Evolutionary conservation across 306 rosid species (phyloP), one percentile per base, ranked within the genome.

Genomic region (Ormosia semicastrata): DNA sequence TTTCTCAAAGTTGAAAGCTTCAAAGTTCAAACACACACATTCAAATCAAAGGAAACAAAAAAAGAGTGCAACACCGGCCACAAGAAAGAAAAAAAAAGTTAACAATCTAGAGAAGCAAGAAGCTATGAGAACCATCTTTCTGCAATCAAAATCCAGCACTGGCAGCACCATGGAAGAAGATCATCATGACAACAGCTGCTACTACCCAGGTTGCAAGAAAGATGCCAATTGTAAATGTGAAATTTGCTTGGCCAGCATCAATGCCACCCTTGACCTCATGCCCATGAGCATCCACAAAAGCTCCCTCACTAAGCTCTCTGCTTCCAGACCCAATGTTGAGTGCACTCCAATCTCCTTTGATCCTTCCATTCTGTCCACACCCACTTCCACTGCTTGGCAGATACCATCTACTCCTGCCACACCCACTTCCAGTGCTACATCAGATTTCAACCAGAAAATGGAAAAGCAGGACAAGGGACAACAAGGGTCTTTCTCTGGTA

Each of bases 201-300:
- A 95, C 90, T 95, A 79, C 81, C 97, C 97, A 0, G 91, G 89
- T 37, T 95, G 98, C 91, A 88, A 85, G 58, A 95, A 93, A 84
- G 89, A 93, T 39, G 94, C 94, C 1, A 92, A 93, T 72, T 95
- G 99, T 79, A 71, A 70, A 44, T 95, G 99, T 37, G 82, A 88
- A 41, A 86, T 90, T 57, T 95, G 97, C 85, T 84, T 92, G 83
- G 98, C 85, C 7, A 95, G 98, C 79, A 87, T 94, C 91, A 86
- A 81, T 40, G 98, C 99, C 76, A 93, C 97, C 18, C 92, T 86
- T n/a, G 99, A 95, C 11, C 97, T 94, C 73, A 89, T 91, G 78
- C 93, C 98, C 58, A 4, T 66, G 11, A 90, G 90, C 80, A 54
- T 82, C n/a, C 89, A 88, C 65, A 94, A 89, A 71, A 91, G 83